Evolutionary conservation across 2,329 filamentous ascomycete genomes (phyloP), one percentile per base, ranked within the genome.

Genomic region (Talaromyces sp.): DNA sequence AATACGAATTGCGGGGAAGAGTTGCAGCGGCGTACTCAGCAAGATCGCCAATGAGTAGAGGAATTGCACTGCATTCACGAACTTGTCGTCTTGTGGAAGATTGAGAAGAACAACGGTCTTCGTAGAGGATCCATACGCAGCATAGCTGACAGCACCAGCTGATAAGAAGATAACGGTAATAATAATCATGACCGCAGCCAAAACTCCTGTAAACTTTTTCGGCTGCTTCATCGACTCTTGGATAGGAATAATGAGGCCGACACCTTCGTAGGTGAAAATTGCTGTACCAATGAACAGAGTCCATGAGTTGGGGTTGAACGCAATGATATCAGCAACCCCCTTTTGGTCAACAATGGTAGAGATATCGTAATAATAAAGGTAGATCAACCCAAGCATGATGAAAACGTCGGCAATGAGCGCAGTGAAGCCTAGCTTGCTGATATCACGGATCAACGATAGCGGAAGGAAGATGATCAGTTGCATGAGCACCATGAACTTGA

Each of bases 191-290:
- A 99, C 91, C 40, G 85, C 82, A 52, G 86, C 88, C 63, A 99
- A 85, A 50, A 99, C 93, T 60, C 84, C 83, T 48, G 94, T 91
- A 73, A 99, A 99, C 71, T 96, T 93, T 63, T 86, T 80, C 0
- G 93, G 95, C 41, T 92, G 81, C 70, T 87, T 89, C 94, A 99
- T 99, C 21, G 92, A 95, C 68, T 95, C 92, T 74, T 99, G 95
- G 60, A 99, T 97, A 0, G 95, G 94, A 62, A 99, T 97, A 73
- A 99, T 95, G 51, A 99, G 84, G 11, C 94, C 95, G 61, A 99
- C 95, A 28, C 94, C 94, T 71, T 99, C 94, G 69, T 97, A 99
- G 0, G 94, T 97, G 77, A 99, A 99, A 71, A 99, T 97, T 28
- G 95, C 94, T 0, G 95, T 99, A 61, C 94, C 95, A 66, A 99